Conservation (phyloP, 2,329 filamentous ascomycete genomes). For the Alternaria sp. region DNA sequence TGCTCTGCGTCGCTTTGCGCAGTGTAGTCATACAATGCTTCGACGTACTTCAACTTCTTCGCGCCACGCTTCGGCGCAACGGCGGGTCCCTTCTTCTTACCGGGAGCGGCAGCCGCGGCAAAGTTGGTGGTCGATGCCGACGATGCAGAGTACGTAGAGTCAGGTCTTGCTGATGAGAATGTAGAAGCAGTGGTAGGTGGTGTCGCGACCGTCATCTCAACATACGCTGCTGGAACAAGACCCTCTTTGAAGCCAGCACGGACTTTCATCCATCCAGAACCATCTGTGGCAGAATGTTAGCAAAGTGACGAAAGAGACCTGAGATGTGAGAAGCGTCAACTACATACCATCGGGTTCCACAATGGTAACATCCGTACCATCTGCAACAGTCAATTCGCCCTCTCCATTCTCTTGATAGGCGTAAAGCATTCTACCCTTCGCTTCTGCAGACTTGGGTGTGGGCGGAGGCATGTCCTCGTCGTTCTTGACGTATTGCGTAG, state of each 20-base stretch:
- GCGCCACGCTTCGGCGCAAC: conserved; percentile 90
- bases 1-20: conserved; percentile 87
- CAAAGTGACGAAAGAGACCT: conserved; percentile 19
- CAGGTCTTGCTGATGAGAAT: conserved; percentile 48
- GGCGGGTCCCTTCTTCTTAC: conserved; percentile 87
- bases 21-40: conserved; percentile 90
- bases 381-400: conserved; percentile 80
- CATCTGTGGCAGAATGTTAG: conserved; percentile 64
- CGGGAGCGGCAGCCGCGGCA: conserved; percentile 33
- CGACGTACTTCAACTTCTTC: conserved; percentile 92
- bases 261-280: conserved; percentile 89
- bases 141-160: conserved; percentile 75
- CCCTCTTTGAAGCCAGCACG: conserved; percentile 77
- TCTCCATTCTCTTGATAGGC: conserved; percentile 79
- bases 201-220: conserved; percentile 65
- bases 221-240: conserved; percentile 84
- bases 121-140: conserved; percentile 72
- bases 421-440: conserved; percentile 88
- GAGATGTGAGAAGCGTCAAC: conserved; percentile 20
- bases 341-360: conserved; percentile 86
- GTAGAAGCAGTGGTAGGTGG: conserved; percentile 46
- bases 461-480: conserved; percentile 55
- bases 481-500: conserved; percentile 77
- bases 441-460: conserved; percentile 55
- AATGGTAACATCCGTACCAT: conserved; percentile 78